These are phyloP conservation scores for Sesbania bispinosa DNA, from an alignment of 306 rosid species.

Conservation along the genomic window DNA sequence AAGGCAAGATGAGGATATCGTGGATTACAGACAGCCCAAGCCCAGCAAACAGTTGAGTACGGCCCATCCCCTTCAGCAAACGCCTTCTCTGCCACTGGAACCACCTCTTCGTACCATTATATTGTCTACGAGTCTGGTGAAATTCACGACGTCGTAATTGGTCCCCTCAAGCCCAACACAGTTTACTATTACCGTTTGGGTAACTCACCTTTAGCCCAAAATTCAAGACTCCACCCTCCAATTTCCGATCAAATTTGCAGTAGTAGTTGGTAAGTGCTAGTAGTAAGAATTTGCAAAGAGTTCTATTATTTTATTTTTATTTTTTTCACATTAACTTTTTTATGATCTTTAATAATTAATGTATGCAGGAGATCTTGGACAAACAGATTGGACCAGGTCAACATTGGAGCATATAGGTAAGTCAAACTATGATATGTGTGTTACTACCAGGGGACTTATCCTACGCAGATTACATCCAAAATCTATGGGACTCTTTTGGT, in stretches of 20 bases:
- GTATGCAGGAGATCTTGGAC: slow-evolving; percentile 78
- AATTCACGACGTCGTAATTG: slow-evolving; percentile 64
- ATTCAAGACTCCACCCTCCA: slow-evolving; percentile 67
- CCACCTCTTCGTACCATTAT: slow-evolving; percentile 44
- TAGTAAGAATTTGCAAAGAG: no score
- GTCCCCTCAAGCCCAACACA: slow-evolving; percentile 57
- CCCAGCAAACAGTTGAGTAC: slow-evolving; percentile 43
- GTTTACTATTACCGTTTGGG: slow-evolving; percentile 67
- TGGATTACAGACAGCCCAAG: slow-evolving; percentile 59
- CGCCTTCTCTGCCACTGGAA: slow-evolving; percentile 37
- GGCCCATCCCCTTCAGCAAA: slow-evolving; percentile 46
- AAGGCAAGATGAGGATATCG: slow-evolving; percentile 61
- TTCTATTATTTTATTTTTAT: no score
- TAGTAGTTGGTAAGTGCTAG: slow-evolving; percentile 46
- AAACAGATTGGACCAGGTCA: slow-evolving; percentile 70
- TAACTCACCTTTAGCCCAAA: slow-evolving; percentile 30
- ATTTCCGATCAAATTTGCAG: slow-evolving; percentile 68
- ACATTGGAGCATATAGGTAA: slow-evolving; percentile 57
- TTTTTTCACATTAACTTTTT: no score
- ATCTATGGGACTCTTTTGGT: slow-evolving; percentile 72
- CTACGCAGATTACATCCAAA: slow-evolving; percentile 50
- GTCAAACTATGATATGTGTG: slow-evolving; percentile 61
- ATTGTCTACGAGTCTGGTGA: slow-evolving; percentile 38
- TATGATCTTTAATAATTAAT: no score
- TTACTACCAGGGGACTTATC: slow-evolving; percentile 79